phyloP scores from a whole-genome alignment of 2,329 filamentous ascomycete species.

The Dactylellina parvicollis region DNA sequence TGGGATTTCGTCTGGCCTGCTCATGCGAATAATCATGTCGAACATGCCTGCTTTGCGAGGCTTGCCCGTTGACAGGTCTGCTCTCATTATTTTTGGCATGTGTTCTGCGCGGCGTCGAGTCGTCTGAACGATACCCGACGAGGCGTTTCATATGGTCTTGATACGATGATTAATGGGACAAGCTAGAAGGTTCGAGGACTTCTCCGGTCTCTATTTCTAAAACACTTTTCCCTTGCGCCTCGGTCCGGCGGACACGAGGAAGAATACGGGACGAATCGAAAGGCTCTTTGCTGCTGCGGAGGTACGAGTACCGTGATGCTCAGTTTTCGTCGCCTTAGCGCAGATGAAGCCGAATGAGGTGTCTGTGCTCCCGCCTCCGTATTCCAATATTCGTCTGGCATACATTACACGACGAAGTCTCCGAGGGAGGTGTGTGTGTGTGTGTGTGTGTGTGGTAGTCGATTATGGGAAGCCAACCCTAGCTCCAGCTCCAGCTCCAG shows the following conservation, averaged over 20 bases:
- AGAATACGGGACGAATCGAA: slow-evolving; percentile 1
- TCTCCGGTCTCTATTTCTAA: slow-evolving; percentile 35
- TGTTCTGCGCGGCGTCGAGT: slow-evolving; percentile 10
- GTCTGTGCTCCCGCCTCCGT: slow-evolving; percentile 31
- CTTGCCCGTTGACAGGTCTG: background rate
- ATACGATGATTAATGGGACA: slow-evolving; percentile 11
- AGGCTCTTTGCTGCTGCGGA: too few species aligned
- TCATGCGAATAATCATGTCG: slow-evolving; percentile 49
- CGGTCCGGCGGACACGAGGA: slow-evolving; percentile 50
- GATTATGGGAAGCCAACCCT: slow-evolving; percentile 8
- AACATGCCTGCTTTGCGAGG: slow-evolving; percentile 28
- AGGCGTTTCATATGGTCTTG: slow-evolving; percentile 6
- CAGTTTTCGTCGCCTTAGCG: slow-evolving; percentile 16
- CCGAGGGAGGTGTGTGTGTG: background rate
- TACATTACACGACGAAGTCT: slow-evolving; percentile 1
- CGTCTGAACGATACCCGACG: slow-evolving; percentile 3
- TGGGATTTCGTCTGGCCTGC: slow-evolving; percentile 29
- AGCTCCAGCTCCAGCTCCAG: slow-evolving; percentile 26
- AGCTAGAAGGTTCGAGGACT: slow-evolving; percentile 47
- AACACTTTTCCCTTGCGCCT: slow-evolving; percentile 46
- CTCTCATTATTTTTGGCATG: slow-evolving; percentile 33
- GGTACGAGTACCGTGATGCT: background rate
- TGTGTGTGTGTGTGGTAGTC: background rate
- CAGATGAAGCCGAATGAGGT: slow-evolving; percentile 14
- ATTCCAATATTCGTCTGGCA: background rate